Conservation (phyloP, 345 rosid genomes). For the Populus tremula region DNA sequence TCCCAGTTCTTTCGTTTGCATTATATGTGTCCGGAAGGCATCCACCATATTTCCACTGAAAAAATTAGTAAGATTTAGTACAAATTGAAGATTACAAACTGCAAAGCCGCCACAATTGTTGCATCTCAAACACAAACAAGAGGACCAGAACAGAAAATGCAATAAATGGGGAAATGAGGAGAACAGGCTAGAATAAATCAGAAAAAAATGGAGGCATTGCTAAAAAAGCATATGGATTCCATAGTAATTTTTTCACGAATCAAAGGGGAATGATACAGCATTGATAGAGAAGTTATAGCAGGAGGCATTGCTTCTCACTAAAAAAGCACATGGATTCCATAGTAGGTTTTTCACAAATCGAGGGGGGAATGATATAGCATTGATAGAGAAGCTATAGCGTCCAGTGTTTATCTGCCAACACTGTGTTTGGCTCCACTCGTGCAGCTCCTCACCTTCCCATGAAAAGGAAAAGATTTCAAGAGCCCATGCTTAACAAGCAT, state of each 20-base stretch:
- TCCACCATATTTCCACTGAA: constrained; percentile 96
- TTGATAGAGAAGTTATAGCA: background rate
- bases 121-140: background rate
- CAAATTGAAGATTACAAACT: constrained; percentile 1
- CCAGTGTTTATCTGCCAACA: background rate
- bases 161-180: background rate
- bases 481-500: background rate
- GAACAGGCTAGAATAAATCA: background rate
- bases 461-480: background rate
- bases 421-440: background rate
- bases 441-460: background rate
- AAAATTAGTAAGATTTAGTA: background rate
- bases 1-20: constrained; percentile 98
- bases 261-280: background rate
- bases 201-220: background rate
- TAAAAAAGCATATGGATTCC: background rate
- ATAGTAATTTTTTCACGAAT: background rate
- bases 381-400: background rate
- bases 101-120: background rate
- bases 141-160: background rate
- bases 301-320: background rate
- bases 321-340: background rate
- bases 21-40: constrained; percentile 95
- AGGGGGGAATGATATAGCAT: background rate
- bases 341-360: background rate